Base-by-base conservation (phyloP, 1,139 yeast species). In the Blastobotrys petasosporus region DNA sequence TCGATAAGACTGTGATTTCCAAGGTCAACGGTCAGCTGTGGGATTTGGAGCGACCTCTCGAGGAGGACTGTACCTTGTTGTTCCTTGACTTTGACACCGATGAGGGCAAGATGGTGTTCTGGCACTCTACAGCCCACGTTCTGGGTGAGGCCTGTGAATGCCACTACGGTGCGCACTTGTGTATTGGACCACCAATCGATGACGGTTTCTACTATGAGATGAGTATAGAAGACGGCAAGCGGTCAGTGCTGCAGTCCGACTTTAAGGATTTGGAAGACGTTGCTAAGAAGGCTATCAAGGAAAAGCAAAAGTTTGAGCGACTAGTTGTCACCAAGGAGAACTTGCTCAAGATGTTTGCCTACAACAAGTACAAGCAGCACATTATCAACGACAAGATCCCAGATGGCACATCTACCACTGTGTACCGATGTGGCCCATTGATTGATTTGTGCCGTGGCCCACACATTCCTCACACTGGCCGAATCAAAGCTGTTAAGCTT, bases 121-220 rank as follows among this genome's bases (percentile, higher is more conserved):
- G 98, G 98, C 99, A 94, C 68, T 92, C 98, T 4, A 84, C 95
- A 57, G 99, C 99, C 48, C 99, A 94, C 70, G 92, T 94, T 51
- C 75, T 94, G 58, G 99, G 99, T 68, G 98, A 94, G 72, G 94
- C 97, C 44, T 84, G 95, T 72, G 99, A 94, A 71, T 85, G 96
- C 66, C 94, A 87, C 67, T 75, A 83, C 65, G 97, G 97, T 54
- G 94, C 95, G 55, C 96, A 90, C 64, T 79, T 94, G 52, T 80
- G 85, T 65, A 72, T 80, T 54, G 99, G 99, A 54, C 99, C 99
- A 39, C 98, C 99, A 64, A 92, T 97, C 51, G 90, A 84, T 44
- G 97, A 90, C 55, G 99, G 99, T 41, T 94, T 94, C 70, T 94
- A 92, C 73, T 94, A 94, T 67, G 99, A 94, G 65, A 88, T 94